Evolutionary conservation across 2,329 filamentous ascomycete genomes (phyloP).

Genomic region (Fusarium concolor): DNA sequence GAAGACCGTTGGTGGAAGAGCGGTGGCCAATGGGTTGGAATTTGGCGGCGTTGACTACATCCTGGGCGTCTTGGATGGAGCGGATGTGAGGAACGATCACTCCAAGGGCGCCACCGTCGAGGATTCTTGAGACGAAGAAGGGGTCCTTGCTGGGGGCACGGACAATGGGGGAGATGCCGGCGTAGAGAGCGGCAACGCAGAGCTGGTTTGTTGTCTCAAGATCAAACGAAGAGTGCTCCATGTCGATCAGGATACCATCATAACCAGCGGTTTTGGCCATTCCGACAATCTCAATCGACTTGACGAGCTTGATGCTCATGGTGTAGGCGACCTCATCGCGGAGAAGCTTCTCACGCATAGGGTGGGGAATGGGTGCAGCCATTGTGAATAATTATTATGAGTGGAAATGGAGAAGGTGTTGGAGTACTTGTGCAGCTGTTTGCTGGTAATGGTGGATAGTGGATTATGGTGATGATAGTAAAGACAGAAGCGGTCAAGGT

Average conservation of each 20-base stretch:
- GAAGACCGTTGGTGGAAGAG: conserved; percentile 42
- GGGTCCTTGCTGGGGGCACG: conserved; percentile 44
- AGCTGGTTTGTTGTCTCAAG: conserved; percentile 49
- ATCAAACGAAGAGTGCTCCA: conserved; percentile 53
- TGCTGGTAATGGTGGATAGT: not conserved
- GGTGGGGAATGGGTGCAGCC: conserved; percentile 39
- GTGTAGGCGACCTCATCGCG: conserved; percentile 45
- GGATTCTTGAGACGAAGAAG: conserved; percentile 44
- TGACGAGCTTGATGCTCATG: conserved; percentile 49
- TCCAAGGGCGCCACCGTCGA: conserved; percentile 45
- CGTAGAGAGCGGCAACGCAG: conserved; percentile 47
- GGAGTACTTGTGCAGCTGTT: too few species aligned
- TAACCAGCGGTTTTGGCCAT: conserved; percentile 52
- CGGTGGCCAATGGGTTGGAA: conserved; percentile 42
- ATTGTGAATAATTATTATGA: conserved; percentile 9
- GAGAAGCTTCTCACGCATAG: conserved; percentile 45
- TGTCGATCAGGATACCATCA: conserved; percentile 53
- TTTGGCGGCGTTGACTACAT: conserved; percentile 45
- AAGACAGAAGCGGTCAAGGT: not conserved
- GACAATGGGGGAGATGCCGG: conserved; percentile 46
- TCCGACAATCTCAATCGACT: conserved; percentile 48
- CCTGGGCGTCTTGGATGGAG: conserved; percentile 40
- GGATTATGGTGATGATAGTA: not conserved
- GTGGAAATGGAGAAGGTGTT: too few species aligned
- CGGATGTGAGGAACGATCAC: conserved; percentile 46